Evolutionary conservation across 371 early-diverging fungal species (phyloP), one percentile per base, ranked within the genome.

Genomic region (Zychaea mexicana): DNA sequence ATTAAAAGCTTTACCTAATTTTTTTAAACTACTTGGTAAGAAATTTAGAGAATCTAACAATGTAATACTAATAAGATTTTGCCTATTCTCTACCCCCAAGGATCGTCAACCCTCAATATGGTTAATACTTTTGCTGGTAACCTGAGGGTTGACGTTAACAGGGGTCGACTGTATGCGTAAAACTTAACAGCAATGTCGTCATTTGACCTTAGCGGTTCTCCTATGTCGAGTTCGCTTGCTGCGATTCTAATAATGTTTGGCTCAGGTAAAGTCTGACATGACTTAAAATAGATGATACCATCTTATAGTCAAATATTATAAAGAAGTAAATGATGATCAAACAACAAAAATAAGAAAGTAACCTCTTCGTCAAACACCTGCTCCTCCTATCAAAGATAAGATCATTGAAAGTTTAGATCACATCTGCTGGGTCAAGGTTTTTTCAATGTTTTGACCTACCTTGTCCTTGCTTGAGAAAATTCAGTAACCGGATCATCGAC

Each of bases 111-210:
- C n/a, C n/a, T n/a, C n/a, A n/a, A n/a, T n/a, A n/a, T n/a, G n/a
- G n/a, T n/a, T n/a, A n/a, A n/a, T n/a, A n/a, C n/a, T n/a, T n/a
- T n/a, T n/a, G n/a, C n/a, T n/a, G n/a, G n/a, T n/a, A n/a, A n/a
- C n/a, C n/a, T n/a, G n/a, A n/a, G n/a, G n/a, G n/a, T n/a, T n/a
- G n/a, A n/a, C n/a, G n/a, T n/a, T n/a, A n/a, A n/a, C n/a, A n/a
- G n/a, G n/a, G n/a, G n/a, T n/a, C n/a, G n/a, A n/a, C n/a, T 42
- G 42, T 42, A 42, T 42, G 42, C 42, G n/a, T 42, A 42, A 42
- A 42, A 42, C n/a, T 42, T 42, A 17, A 42, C 6, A 42, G 1
- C 13, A 15, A 42, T 0, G 15, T 42, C 42, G n/a, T 42, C 42
- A 42, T 42, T 42, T 2, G 42, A 17, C 2, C 42, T 42, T 42